Percentiles rank a stretch among this genome's conserved stretches.
phyloP scores from a whole-genome alignment of 2,329 filamentous ascomycete genomes.

The Talaromyces sp. region DNA sequence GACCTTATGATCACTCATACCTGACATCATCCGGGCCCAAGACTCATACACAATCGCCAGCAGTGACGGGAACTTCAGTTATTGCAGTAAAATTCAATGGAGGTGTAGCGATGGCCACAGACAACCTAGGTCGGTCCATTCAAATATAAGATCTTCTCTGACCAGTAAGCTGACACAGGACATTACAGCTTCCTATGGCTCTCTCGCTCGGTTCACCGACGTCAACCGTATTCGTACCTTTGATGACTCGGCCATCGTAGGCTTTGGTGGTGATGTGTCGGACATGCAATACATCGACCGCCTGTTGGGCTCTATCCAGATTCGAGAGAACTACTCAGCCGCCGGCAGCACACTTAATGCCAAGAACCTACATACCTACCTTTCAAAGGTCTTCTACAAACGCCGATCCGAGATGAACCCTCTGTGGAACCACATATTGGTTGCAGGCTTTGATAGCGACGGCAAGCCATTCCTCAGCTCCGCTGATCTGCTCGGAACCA shows the following conservation, averaged over 20 bases:
- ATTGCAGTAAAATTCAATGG: conserved; percentile 93
- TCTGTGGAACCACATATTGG: conserved; percentile 91
- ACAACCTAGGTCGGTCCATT: conserved; percentile 72
- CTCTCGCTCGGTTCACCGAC: conserved; percentile 91
- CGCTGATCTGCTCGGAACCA: conserved; percentile 88
- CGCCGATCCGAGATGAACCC: conserved; percentile 94
- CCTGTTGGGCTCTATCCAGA: conserved; percentile 78
- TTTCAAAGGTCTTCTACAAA: conserved; percentile 92
- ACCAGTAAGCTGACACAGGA: neutral
- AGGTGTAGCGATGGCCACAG: conserved; percentile 92
- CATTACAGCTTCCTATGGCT: conserved; percentile 83
- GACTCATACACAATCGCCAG: conserved; percentile 84
- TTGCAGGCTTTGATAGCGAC: conserved; percentile 79
- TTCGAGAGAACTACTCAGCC: conserved; percentile 77
- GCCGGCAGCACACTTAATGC: conserved; percentile 65
- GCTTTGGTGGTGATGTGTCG: conserved; percentile 93
- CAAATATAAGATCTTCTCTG: neutral
- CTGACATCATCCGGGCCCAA: conserved; percentile 68
- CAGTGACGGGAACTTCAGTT: conserved; percentile 95
- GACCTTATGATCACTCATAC: conserved; percentile 83
- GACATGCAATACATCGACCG: conserved; percentile 99
- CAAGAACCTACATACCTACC: conserved; percentile 93
- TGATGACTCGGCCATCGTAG: conserved; percentile 76
- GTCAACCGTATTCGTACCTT: conserved; percentile 93
- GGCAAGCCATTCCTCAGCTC: conserved; percentile 83